A percentile compares a stretch with the other conserved stretches of the same genome.
Evolutionary conservation across 495 filamentous ascomycete species (phyloP).

Genomic region (Lophiostoma macrostomum): DNA sequence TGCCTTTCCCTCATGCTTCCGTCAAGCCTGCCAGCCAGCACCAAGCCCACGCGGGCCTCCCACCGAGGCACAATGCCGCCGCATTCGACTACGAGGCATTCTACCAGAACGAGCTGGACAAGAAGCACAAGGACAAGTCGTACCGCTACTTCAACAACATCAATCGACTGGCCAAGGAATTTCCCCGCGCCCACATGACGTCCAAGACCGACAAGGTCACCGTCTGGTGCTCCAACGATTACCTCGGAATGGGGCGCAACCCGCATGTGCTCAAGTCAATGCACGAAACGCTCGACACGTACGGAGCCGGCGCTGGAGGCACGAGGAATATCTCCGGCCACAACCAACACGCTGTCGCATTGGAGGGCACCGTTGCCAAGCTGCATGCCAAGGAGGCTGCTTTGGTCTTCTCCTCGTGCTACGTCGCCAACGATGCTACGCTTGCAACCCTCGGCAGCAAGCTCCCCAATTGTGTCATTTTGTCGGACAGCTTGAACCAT

Average conservation of each 20-base stretch:
- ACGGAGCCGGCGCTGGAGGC: conserved; percentile 92
- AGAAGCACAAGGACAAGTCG: conserved; percentile 99
- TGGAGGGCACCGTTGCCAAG: conserved; percentile 83
- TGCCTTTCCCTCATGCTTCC: conserved; percentile 28
- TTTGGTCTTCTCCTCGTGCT: conserved; percentile 94
- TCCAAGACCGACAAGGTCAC: conserved; percentile 84
- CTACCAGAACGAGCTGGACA: conserved; percentile 83
- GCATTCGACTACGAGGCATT: conserved; percentile 90
- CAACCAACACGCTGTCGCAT: conserved; percentile 84
- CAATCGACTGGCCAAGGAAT: conserved; percentile 94
- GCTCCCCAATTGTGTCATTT: conserved; percentile 90
- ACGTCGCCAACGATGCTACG: conserved; percentile 96
- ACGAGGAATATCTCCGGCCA: conserved; percentile 98
- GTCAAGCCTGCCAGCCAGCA: conserved; percentile 23
- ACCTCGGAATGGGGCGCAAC: conserved; percentile 96
- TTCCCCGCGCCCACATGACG: conserved; percentile 89
- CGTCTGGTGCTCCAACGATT: conserved; percentile 99
- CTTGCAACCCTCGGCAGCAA: conserved; percentile 94
- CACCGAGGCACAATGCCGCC: conserved; percentile 44
- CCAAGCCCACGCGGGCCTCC: conserved; percentile 23
- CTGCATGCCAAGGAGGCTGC: conserved; percentile 89
- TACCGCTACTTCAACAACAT: conserved; percentile 99
- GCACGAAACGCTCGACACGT: conserved; percentile 92
- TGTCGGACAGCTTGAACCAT: conserved; percentile 94
- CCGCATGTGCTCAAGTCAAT: conserved; percentile 80